phyloP scores from a whole-genome alignment of 495 filamentous ascomycete genomes.

The Podospora sp. region DNA sequence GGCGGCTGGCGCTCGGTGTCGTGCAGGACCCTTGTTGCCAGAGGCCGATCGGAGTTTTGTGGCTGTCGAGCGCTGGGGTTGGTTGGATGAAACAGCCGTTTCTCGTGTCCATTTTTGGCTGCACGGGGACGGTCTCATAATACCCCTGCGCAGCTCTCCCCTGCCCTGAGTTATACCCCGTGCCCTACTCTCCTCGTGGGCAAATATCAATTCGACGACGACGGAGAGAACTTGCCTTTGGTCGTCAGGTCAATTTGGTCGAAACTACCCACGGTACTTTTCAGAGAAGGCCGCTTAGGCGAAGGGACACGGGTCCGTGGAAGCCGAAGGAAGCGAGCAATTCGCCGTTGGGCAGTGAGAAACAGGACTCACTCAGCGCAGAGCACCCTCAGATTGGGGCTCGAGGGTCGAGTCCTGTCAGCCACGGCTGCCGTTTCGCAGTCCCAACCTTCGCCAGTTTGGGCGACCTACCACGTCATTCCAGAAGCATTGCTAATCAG shows the following conservation, averaged over 20 bases:
- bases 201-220: neutral
- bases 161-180: neutral
- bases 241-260: neutral
- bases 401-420: neutral
- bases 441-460: neutral
- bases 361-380: no score
- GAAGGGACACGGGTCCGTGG: no score
- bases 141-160: slow-evolving; percentile 20
- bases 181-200: neutral
- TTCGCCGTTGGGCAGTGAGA: no score
- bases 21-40: slow-evolving; percentile 29
- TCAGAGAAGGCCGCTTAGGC: no score
- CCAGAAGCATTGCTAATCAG: neutral
- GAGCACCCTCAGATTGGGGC: no score
- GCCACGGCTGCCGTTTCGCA: neutral
- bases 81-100: slow-evolving; percentile 54
- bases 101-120: slow-evolving; percentile 59
- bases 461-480: neutral
- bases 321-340: no score
- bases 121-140: slow-evolving; percentile 25
- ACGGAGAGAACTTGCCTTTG: neutral
- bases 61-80: slow-evolving; percentile 27
- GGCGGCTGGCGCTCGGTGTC: slow-evolving; percentile 25
- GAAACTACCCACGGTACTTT: neutral
- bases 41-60: slow-evolving; percentile 28